phyloP scores from a whole-genome alignment of 139 green algal species.

The Coelastrella sp. region DNA sequence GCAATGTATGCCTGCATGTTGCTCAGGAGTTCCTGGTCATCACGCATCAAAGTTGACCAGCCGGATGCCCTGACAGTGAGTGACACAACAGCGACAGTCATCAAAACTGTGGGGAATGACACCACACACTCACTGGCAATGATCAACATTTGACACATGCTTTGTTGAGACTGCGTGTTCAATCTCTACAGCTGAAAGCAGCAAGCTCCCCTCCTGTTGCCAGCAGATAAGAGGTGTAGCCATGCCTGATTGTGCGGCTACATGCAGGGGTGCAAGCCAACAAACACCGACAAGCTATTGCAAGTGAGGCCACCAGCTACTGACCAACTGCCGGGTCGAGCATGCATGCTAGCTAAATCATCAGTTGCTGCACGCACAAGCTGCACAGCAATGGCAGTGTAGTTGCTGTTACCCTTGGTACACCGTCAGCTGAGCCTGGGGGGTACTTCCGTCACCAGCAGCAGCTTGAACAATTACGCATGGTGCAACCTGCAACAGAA shows the following conservation, averaged over 20 bases:
- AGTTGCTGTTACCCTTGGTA: constrained; percentile 50
- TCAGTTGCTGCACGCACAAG: background rate
- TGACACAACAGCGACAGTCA: background rate
- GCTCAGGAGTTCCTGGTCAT: constrained; percentile 50
- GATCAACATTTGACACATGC: background rate
- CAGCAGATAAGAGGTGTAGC: too few relatives aligned
- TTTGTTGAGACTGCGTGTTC: background rate
- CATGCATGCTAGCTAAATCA: background rate
- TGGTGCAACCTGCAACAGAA: constrained; percentile 38
- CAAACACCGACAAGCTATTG: background rate
- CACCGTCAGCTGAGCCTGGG: constrained; percentile 52
- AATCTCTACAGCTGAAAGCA: background rate
- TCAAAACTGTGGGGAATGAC: background rate
- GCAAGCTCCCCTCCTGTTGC: background rate
- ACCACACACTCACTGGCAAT: background rate
- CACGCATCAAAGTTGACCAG: constrained; percentile 57
- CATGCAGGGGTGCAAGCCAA: too few relatives aligned
- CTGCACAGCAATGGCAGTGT: background rate
- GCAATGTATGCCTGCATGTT: constrained; percentile 60
- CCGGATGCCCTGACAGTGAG: constrained; percentile 29
- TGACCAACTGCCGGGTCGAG: too few relatives aligned
- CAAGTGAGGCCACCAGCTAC: background rate
- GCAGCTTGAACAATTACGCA: constrained; percentile 37
- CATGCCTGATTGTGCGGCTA: too few relatives aligned
- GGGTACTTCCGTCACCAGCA: constrained; percentile 36